Evolutionary conservation across 225 moss, liverwort and hornwort species (phyloP).

Genomic region (Climacium dendroides): DNA sequence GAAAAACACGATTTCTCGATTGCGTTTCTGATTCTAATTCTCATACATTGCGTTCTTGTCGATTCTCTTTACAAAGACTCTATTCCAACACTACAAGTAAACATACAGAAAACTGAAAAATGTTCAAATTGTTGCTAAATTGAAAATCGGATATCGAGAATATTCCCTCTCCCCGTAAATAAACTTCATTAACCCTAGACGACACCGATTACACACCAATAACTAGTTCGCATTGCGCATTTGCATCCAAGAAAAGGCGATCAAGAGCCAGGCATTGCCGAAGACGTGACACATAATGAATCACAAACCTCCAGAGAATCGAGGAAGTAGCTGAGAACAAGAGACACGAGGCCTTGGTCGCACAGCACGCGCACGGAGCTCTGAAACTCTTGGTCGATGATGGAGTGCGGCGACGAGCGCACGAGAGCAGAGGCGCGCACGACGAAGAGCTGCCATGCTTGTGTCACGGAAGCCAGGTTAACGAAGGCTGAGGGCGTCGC

Average conservation of each 20-base stretch:
- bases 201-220: background rate
- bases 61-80: background rate
- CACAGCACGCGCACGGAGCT: conserved; percentile 56
- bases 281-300: background rate
- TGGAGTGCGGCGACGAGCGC: background rate
- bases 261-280: background rate
- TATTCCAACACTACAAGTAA: background rate
- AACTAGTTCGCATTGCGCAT: background rate
- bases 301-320: conserved; percentile 73
- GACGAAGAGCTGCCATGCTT: conserved; percentile 45
- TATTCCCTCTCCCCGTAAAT: background rate
- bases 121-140: background rate
- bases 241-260: background rate
- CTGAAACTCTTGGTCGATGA: conserved; percentile 43
- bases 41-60: background rate
- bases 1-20: background rate
- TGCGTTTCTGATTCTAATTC: background rate
- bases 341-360: conserved; percentile 71
- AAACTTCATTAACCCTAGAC: background rate
- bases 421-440: conserved; percentile 19
- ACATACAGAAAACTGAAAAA: background rate
- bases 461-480: conserved; percentile 26
- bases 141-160: background rate
- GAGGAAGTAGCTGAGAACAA: conserved; percentile 77
- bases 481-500: background rate